These are phyloP conservation scores for Hsuehochloa calcarea DNA, from an alignment of 176 grass and related monocot species.

Conservation along the genomic window DNA sequence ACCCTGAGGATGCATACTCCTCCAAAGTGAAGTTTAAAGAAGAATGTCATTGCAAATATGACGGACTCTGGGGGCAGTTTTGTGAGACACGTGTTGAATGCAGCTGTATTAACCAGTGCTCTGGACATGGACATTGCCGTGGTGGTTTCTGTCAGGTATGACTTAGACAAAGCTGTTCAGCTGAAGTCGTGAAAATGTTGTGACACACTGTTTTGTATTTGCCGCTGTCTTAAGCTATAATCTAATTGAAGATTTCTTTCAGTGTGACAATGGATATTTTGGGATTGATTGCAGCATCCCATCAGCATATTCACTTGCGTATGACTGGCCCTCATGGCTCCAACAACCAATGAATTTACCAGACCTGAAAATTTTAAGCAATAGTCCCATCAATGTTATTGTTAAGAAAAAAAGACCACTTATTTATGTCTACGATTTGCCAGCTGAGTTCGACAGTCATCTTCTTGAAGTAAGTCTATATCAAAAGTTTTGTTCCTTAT, in stretches of 20 bases:
- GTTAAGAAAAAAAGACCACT: slow-evolving; percentile 81
- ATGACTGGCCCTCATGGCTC: slow-evolving; percentile 76
- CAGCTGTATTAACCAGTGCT: slow-evolving; percentile 88
- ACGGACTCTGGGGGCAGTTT: slow-evolving; percentile 67
- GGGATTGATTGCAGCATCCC: slow-evolving; percentile 96
- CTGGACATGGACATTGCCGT: slow-evolving; percentile 77
- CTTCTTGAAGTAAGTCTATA: slow-evolving; percentile 80
- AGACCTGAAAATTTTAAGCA: slow-evolving; percentile 28
- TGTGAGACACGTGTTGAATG: slow-evolving; percentile 78
- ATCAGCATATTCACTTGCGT: slow-evolving; percentile 52
- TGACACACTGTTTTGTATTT: slow-evolving; percentile 2
- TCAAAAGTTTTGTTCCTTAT: slow-evolving; percentile 16
- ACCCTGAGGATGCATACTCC: slow-evolving; percentile 76
- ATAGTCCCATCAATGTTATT: slow-evolving; percentile 40
- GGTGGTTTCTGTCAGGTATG: slow-evolving; percentile 94
- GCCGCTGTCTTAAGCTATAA: slow-evolving; percentile 23
- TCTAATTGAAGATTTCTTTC: slow-evolving; percentile 44
- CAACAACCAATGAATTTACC: slow-evolving; percentile 42
- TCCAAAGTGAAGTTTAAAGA: slow-evolving; percentile 73
- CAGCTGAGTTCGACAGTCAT: slow-evolving; percentile 85
- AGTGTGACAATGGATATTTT: slow-evolving; percentile 94
- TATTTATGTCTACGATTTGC: slow-evolving; percentile 97
- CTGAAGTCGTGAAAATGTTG: background rate
- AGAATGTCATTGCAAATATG: slow-evolving; percentile 96
- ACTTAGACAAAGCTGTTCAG: background rate